Percentiles rank a stretch among this genome's conserved stretches.
Evolutionary conservation across 129 eudicot species (phyloP).

Genomic region (Chrysanthemum makinoi): DNA sequence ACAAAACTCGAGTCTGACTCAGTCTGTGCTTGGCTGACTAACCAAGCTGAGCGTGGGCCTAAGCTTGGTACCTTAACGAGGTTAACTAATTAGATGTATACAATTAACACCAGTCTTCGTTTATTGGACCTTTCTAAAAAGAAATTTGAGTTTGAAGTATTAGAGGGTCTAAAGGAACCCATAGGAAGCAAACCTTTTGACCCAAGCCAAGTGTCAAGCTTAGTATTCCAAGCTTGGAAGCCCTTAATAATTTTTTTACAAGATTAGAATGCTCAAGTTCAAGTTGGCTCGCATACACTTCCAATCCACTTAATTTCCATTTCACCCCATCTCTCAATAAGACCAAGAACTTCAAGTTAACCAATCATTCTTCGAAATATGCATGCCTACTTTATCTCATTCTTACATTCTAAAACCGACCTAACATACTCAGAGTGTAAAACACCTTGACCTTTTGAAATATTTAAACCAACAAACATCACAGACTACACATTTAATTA

Average conservation of each 20-base stretch:
- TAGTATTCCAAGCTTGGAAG: not conserved
- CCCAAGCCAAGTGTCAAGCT: not conserved
- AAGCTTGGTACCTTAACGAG: not conserved
- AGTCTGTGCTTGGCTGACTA: not conserved
- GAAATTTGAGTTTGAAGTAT: too few relatives aligned
- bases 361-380: not conserved
- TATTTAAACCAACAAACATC: not conserved
- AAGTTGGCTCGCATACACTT: not conserved
- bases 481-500: not conserved
- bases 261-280: not conserved
- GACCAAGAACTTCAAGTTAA: not conserved
- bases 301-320: not conserved
- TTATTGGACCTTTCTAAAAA: too few relatives aligned
- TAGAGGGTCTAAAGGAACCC: not conserved
- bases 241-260: not conserved
- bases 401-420: not conserved
- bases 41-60: not conserved
- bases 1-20: not conserved
- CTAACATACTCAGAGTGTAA: not conserved
- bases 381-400: not conserved
- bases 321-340: not conserved
- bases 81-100: not conserved
- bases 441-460: not conserved
- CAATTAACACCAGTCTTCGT: not conserved
- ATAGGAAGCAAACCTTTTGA: not conserved